These are phyloP conservation scores for Hypericum perforatum DNA, from an alignment of 345 rosid species.

Conservation along the genomic window DNA sequence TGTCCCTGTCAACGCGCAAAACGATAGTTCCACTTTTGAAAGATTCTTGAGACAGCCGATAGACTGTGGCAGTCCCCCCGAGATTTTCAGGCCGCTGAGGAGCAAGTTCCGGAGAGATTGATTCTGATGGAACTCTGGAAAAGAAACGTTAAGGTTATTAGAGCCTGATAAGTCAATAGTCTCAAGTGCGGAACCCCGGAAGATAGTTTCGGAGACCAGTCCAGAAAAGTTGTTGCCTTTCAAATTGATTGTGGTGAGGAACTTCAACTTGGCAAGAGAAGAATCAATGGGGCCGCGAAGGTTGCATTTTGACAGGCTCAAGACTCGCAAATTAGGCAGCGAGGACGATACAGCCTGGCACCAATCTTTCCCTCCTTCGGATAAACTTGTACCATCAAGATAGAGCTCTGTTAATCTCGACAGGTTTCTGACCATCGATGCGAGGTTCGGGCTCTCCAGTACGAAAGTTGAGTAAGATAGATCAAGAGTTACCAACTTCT, in stretches of 20 bases:
- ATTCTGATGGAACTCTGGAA: neutral
- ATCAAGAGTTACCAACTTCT: neutral
- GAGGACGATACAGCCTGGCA: slow-evolving; percentile 12
- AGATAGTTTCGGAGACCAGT: slow-evolving; percentile 5
- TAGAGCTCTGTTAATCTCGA: neutral
- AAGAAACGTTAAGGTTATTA: slow-evolving; percentile 18
- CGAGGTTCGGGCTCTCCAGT: neutral
- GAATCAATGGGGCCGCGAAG: slow-evolving; percentile 5
- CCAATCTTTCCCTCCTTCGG: slow-evolving; percentile 1
- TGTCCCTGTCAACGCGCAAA: slow-evolving; percentile 15
- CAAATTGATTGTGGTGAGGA: neutral
- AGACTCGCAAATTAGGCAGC: slow-evolving; percentile 18
- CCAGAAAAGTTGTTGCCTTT: neutral
- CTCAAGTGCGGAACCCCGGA: slow-evolving; percentile 16
- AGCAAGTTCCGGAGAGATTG: slow-evolving; percentile 18
- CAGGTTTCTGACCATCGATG: neutral
- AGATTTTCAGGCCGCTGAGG: slow-evolving; percentile 19
- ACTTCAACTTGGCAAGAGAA: neutral
- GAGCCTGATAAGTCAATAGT: slow-evolving; percentile 13
- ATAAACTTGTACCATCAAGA: neutral
- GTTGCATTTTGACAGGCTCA: slow-evolving; percentile 23
- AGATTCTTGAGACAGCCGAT: slow-evolving; percentile 14
- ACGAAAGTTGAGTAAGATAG: neutral
- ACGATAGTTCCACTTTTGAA: slow-evolving; percentile 5
- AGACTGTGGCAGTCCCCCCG: slow-evolving; percentile 18